phyloP scores from a whole-genome alignment of 306 rosid species.

The Castanospermum australe region DNA sequence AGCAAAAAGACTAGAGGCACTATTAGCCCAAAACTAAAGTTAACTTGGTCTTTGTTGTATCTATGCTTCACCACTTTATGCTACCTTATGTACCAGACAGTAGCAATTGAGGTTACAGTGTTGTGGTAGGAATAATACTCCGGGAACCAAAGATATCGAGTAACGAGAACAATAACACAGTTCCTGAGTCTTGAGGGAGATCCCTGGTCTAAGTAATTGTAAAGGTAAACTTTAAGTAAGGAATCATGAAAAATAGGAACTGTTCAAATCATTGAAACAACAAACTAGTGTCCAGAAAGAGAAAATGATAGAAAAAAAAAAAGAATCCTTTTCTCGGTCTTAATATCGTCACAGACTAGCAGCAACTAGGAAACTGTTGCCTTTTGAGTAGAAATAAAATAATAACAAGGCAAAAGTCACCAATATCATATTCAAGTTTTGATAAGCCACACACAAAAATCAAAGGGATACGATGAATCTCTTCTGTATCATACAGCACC shows the following conservation, averaged over 20 bases:
- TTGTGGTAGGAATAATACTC: constrained; percentile 33
- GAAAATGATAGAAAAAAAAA: not conserved
- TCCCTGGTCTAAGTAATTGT: constrained; percentile 22
- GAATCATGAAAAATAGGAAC: not conserved
- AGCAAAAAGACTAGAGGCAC: not conserved
- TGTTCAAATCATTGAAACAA: not conserved
- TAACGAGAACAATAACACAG: constrained; percentile 34
- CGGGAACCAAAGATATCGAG: constrained; percentile 37
- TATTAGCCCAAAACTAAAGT: not conserved
- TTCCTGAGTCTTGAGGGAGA: constrained; percentile 51
- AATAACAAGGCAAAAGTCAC: not conserved
- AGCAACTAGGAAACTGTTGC: not conserved
- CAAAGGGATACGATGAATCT: not conserved
- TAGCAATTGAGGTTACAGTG: constrained; percentile 22
- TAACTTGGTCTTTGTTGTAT: constrained; percentile 39
- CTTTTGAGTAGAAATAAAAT: not conserved
- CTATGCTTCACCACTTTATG: constrained; percentile 46
- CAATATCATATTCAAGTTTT: not conserved
- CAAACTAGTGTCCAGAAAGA: not conserved
- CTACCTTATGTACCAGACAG: constrained; percentile 45
- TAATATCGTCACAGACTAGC: not conserved
- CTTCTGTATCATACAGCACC: not conserved
- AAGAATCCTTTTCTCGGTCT: not conserved
- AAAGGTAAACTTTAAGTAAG: not conserved
- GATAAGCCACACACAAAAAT: not conserved